Evolutionary conservation across 2,329 filamentous ascomycete species (phyloP), one percentile per base, ranked within the genome.

Genomic region (Pseudogymnoascus sp.): DNA sequence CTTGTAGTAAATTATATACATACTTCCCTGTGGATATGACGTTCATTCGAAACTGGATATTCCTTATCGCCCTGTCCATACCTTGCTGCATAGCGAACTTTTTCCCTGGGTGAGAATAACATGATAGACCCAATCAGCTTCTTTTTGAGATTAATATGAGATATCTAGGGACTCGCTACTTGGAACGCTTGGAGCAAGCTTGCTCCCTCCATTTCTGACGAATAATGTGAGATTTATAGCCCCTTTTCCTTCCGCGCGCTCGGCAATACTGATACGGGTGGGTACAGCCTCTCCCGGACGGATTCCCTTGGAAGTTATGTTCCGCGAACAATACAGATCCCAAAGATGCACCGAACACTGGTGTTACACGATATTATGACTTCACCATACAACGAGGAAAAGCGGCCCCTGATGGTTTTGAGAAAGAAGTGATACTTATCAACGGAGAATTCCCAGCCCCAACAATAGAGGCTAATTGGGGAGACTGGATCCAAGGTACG

Each of bases 281-380:
- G n/a, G 16, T 2, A 2, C n/a, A 57, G 51, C 79, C 81, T 19
- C 70, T 80, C 1, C 79, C 79, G 0, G 75, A 79, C 65, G 80
- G 80, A 3, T 79, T 70, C 60, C 83, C 84, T 1, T 86, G 84
- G 84, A 83, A 81, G 25, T 70, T 69, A 4, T 72, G 75, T 48
- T 77, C 76, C 16, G 72, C 77, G 34, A 71, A 71, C 5, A 70
- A 70, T 3, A 80, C 70, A 6, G 75, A 78, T 54, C 77, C 77
- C 51, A 73, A 72, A 4, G 65, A 70, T 14, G 68, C 70, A n/a
- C 77, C 77, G 0, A 71, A 74, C 34, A 79, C 78, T 6, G 77
- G 78, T 21, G 75, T 78, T 1, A 75, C 73, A 37, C 68, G 72
- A 19, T 57, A 71, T 13, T 77, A 75, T 63, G 69, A 74, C 39